Evolutionary conservation across 257 asterid genomes (phyloP), one percentile per base, ranked within the genome.

Genomic region (Solanum arcanum): DNA sequence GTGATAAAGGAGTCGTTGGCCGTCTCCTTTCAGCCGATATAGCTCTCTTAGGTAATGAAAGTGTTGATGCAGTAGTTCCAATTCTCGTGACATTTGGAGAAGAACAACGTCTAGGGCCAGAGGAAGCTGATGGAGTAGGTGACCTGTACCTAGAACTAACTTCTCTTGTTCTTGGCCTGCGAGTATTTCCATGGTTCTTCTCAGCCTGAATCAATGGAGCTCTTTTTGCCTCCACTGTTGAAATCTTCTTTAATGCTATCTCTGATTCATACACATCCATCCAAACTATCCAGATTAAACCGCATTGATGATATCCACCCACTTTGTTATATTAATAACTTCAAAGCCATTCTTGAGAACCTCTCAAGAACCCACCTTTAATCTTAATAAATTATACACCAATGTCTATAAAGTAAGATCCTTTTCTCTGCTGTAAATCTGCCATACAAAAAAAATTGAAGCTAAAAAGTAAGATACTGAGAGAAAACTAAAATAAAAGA

Each of bases 141-240:
- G 99, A 97, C 92, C 86, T 90, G 74, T 91, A 93, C 91, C 98
- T 91, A 9, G 98, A 97, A 89, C 97, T 94, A 90, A 95, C 94
- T 90, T 95, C 98, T 91, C 97, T 90, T 42, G 92, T 91, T 83
- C 90, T 91, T 46, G 95, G 89, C 91, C 92, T 85, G 37, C 91
- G 92, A 44, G 86, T 66, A 78, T 91, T 83, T 88, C 93, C 98
- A 94, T 95, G 88, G 69, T 94, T 93, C 91, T 94, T 93, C 25
- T 94, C 98, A 60, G 96, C 89, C 12, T 90, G 90, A 88, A 90
- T 77, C 89, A 91, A 91, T 4, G 94, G 94, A 72, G 76, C 91
- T 86, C 94, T 92, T 47, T 87, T 86, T 49, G 91, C 86, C 88
- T 90, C 94, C 89, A 86, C 89, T 73, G 88, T 88, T 85, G 92